Percentiles rank a stretch among this genome's conserved stretches.
Conservation (phyloP, 306 rosid species). For the Biancaea sappan region DNA sequence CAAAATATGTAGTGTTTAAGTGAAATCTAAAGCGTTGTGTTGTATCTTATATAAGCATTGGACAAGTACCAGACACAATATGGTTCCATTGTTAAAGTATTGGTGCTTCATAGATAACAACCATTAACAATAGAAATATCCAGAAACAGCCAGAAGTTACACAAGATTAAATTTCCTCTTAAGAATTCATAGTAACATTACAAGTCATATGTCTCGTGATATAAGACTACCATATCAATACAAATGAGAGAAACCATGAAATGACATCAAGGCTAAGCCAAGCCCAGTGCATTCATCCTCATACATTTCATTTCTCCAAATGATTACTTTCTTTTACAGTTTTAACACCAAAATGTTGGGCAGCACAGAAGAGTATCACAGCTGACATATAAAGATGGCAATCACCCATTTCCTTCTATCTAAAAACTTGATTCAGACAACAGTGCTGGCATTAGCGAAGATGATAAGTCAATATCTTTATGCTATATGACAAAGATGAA, state of each 20-base stretch:
- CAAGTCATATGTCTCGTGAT: background rate
- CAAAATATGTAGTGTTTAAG: background rate
- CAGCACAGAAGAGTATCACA: background rate
- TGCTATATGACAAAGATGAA: background rate
- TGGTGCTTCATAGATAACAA: background rate
- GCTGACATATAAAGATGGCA: background rate
- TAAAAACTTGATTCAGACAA: background rate
- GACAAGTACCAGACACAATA: background rate
- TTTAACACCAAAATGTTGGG: background rate
- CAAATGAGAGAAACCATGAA: background rate
- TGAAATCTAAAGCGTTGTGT: background rate
- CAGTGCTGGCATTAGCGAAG: background rate
- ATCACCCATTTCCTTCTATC: background rate
- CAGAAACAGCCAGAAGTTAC: conserved; percentile 22
- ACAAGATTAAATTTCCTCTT: background rate
- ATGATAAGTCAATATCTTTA: background rate
- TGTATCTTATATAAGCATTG: background rate
- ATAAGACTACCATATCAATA: background rate
- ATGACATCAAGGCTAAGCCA: background rate
- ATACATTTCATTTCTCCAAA: background rate
- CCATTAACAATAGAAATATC: background rate
- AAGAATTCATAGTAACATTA: background rate
- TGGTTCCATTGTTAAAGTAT: background rate
- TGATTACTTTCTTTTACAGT: background rate
- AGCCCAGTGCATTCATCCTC: background rate